Evolutionary conservation across 2,329 filamentous ascomycete genomes (phyloP).

Genomic region (Talaromyces sp.): DNA sequence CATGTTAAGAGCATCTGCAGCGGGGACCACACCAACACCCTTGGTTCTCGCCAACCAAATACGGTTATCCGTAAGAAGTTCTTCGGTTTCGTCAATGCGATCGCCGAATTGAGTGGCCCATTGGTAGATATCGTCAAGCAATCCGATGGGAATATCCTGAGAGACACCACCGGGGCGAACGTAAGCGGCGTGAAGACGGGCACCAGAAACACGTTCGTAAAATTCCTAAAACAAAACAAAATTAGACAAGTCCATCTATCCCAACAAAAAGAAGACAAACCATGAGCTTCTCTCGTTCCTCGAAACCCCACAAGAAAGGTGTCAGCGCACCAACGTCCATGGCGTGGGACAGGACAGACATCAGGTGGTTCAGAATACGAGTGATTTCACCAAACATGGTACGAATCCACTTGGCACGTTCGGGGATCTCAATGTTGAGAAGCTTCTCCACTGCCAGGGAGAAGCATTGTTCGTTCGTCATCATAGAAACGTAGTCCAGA

Average conservation of each 20-base stretch:
- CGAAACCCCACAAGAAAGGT: conserved; percentile 98
- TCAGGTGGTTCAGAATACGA: conserved; percentile 89
- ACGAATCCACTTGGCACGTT: conserved; percentile 93
- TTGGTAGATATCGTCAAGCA: conserved; percentile 98
- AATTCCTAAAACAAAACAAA: conserved; percentile 67
- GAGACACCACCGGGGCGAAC: conserved; percentile 94
- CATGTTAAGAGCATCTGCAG: conserved; percentile 92
- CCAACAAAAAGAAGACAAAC: conserved; percentile 48
- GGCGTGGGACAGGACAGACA: conserved; percentile 94
- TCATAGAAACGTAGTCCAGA: conserved; percentile 99
- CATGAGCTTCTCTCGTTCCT: conserved; percentile 99
- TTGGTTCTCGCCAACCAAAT: conserved; percentile 96
- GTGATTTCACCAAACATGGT: conserved; percentile 96
- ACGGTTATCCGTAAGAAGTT: conserved; percentile 97
- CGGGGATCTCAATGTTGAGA: conserved; percentile 91
- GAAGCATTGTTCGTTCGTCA: conserved; percentile 99
- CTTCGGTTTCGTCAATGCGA: conserved; percentile 97
- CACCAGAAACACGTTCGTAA: conserved; percentile 97
- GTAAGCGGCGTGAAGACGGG: conserved; percentile 94
- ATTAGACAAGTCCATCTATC: conserved; percentile 15
- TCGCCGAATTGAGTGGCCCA: conserved; percentile 99
- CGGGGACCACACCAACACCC: conserved; percentile 84
- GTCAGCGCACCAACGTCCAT: conserved; percentile 99
- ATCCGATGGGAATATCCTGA: conserved; percentile 87
- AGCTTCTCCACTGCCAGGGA: conserved; percentile 95